Conservation (phyloP, 148 eudicot genomes). For the Cornus kousa region DNA sequence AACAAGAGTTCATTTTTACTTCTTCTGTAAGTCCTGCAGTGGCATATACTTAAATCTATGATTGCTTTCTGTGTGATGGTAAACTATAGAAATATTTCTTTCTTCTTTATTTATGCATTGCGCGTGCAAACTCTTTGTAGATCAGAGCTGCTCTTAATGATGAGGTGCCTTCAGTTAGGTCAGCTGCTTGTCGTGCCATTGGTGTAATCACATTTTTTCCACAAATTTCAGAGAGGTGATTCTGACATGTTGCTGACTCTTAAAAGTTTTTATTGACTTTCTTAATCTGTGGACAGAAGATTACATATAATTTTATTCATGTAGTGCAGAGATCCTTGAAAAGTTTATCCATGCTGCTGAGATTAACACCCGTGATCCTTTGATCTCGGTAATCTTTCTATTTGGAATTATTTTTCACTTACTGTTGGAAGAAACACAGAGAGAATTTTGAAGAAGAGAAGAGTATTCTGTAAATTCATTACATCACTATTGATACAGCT, state of each 20-base stretch:
- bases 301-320: slow-evolving; percentile 18
- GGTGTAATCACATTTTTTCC: slow-evolving; percentile 94
- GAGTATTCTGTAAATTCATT: too few relatives aligned
- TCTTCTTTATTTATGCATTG: neutral
- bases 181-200: slow-evolving; percentile 97
- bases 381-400: slow-evolving; percentile 49
- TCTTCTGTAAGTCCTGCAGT: slow-evolving; percentile 58
- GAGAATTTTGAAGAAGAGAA: too few relatives aligned
- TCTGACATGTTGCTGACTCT: neutral
- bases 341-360: slow-evolving; percentile 66
- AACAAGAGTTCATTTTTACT: slow-evolving; percentile 59
- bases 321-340: slow-evolving; percentile 70
- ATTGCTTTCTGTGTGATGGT: neutral
- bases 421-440: too few relatives aligned
- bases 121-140: slow-evolving; percentile 31
- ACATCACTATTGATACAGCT: too few relatives aligned
- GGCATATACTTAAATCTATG: neutral
- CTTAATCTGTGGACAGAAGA: neutral
- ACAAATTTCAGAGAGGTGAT: slow-evolving; percentile 58
- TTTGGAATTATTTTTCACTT: neutral
- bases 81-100: neutral
- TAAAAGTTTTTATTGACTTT: neutral
- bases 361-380: slow-evolving; percentile 53
- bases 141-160: slow-evolving; percentile 67
- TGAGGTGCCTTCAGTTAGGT: slow-evolving; percentile 77